phyloP scores from a whole-genome alignment of 352 stramenopile species.

The Phytophthora syringae region DNA sequence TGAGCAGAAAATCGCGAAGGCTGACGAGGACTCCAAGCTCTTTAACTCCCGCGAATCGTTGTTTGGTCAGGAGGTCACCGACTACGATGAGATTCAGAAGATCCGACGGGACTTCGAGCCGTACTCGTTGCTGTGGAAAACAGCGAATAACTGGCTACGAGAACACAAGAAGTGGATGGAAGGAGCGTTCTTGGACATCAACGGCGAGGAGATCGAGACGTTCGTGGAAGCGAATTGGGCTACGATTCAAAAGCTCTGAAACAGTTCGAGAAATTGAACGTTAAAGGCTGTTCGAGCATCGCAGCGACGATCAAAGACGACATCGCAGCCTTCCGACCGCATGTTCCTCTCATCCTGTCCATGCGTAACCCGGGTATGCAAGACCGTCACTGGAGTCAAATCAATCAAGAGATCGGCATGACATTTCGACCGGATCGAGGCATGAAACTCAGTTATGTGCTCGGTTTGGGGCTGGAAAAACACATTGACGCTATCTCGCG shows the following conservation, averaged over 20 bases:
- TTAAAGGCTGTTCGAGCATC: slow-evolving; percentile 88
- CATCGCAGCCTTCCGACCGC: slow-evolving; percentile 90
- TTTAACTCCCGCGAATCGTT: slow-evolving; percentile 94
- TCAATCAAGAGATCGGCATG: slow-evolving; percentile 91
- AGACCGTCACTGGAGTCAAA: slow-evolving; percentile 92
- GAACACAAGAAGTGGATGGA: slow-evolving; percentile 94
- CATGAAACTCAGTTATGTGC: slow-evolving; percentile 84
- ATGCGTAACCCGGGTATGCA: slow-evolving; percentile 94
- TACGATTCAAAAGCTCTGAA: slow-evolving; percentile 93
- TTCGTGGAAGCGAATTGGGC: slow-evolving; percentile 86
- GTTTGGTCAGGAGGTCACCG: slow-evolving; percentile 89
- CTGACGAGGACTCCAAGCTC: slow-evolving; percentile 87
- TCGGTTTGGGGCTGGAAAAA: slow-evolving; percentile 87
- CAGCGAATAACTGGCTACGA: slow-evolving; percentile 90
- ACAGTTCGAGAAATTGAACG: slow-evolving; percentile 91
- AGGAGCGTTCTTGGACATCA: slow-evolving; percentile 89
- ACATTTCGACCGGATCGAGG: slow-evolving; percentile 84
- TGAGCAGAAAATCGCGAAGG: slow-evolving; percentile 88
- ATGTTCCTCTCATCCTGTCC: slow-evolving; percentile 90
- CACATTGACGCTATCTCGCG: slow-evolving; percentile 91
- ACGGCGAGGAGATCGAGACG: slow-evolving; percentile 93
- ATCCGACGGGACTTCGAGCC: slow-evolving; percentile 94
- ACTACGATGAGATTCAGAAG: slow-evolving; percentile 92
- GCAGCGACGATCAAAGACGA: slow-evolving; percentile 90
- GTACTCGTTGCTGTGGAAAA: slow-evolving; percentile 95